Evolutionary conservation across 148 eudicot genomes (phyloP).

Genomic region (Nepenthes gracilis): DNA sequence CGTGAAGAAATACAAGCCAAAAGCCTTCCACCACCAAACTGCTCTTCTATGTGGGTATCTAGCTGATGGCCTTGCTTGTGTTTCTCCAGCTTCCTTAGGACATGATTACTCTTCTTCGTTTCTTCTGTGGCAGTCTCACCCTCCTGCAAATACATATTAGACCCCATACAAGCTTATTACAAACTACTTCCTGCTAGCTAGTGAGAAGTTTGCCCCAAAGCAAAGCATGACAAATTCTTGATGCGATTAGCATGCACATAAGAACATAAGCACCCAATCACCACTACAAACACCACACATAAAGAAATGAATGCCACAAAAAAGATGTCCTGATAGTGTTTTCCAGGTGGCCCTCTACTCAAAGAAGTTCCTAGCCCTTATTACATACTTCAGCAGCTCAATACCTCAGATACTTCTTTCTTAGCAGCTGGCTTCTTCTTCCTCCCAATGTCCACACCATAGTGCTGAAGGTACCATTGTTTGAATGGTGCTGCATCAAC

Average conservation of each 20-base stretch:
- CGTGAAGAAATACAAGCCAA: constrained; percentile 70
- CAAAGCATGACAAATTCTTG: not conserved
- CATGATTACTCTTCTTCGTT: constrained; percentile 66
- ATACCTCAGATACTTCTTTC: constrained; percentile 42
- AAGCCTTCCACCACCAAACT: constrained; percentile 57
- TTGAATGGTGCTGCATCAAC: constrained; percentile 61
- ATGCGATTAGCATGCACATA: not conserved
- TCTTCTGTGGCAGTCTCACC: constrained; percentile 36
- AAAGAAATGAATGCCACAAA: too few species aligned
- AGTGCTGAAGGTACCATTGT: constrained; percentile 56
- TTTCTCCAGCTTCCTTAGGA: constrained; percentile 40
- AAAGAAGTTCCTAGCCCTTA: too few species aligned
- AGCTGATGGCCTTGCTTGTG: constrained; percentile 42
- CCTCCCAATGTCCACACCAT: constrained; percentile 51
- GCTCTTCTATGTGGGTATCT: constrained; percentile 63
- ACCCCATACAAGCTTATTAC: not conserved
- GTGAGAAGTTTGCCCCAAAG: not conserved
- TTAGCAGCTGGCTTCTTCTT: constrained; percentile 44
- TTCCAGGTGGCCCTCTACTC: too few species aligned
- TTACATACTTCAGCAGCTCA: not conserved
- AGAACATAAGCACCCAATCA: not conserved
- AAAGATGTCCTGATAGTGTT: too few species aligned
- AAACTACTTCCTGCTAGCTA: not conserved
- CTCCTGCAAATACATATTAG: constrained; percentile 22
- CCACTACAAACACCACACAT: too few species aligned